These are phyloP conservation scores for Sugiyamaella boreocaroliniensis DNA, from an alignment of 805 yeast genomes.

Conservation along the genomic window DNA sequence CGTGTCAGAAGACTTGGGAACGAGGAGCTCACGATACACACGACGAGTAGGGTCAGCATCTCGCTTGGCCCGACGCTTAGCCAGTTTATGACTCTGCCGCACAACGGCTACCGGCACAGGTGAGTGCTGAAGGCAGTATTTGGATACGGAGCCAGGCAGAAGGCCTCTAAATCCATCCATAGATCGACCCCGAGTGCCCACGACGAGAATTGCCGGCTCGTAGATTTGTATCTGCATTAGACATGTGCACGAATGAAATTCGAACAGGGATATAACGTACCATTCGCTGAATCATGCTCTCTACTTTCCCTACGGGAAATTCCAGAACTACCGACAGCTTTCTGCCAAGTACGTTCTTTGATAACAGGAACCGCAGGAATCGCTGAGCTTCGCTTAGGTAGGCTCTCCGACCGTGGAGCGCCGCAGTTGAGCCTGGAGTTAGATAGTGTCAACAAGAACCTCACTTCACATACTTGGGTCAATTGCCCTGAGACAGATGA, in stretches of 20 bases:
- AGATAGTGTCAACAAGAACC: not conserved
- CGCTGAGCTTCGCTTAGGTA: conserved; percentile 29
- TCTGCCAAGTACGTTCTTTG: conserved; percentile 32
- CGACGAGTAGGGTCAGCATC: conserved; percentile 29
- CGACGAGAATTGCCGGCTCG: conserved; percentile 40
- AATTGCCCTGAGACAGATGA: conserved; percentile 40
- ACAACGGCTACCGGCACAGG: conserved; percentile 43
- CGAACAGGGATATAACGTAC: not conserved
- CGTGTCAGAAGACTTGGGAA: not conserved
- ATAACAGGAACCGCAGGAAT: conserved; percentile 30
- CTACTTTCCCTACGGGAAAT: conserved; percentile 39
- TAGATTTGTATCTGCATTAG: conserved; percentile 33
- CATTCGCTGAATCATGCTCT: conserved; percentile 36
- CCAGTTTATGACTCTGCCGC: conserved; percentile 34
- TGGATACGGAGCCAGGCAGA: conserved; percentile 42
- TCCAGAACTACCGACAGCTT: conserved; percentile 40
- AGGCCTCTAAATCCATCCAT: conserved; percentile 38
- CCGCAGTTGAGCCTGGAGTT: not conserved
- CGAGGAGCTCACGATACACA: conserved; percentile 10
- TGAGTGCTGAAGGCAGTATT: conserved; percentile 42
- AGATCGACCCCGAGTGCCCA: conserved; percentile 39
- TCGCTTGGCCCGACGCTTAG: conserved; percentile 28
- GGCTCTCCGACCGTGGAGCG: not conserved
- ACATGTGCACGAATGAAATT: not conserved
- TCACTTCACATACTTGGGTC: conserved; percentile 21